Base-by-base conservation (phyloP, 2,329 filamentous ascomycete genomes). In the Aspergillus ustus region DNA sequence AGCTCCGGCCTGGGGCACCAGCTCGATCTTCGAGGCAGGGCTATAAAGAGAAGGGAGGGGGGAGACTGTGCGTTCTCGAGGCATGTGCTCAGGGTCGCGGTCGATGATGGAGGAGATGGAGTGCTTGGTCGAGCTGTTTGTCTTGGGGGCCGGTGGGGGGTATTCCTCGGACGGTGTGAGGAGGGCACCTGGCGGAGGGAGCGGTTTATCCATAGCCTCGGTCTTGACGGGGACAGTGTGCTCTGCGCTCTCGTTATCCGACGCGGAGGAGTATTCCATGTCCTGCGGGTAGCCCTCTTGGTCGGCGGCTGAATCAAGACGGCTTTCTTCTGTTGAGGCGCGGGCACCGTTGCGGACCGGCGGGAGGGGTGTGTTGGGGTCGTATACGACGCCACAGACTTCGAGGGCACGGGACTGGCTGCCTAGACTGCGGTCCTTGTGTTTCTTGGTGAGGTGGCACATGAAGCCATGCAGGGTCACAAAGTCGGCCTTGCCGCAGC, bases 371-470 rank as follows among this genome's bases (percentile, higher is more conserved):
- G 75, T 70, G 52, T 70, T 76, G 11, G 75, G 75, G 52, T 78
- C 74, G 54, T 71, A 78, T 7, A 78, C 73, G 3, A 75, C 68
- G 7, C 76, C 76, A 45, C 76, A 78, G 4, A 78, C 67, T 56
- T 78, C 76, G n/a, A 78, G 69, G 4, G 76, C 76, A 15, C 76
- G 69, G 13, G 75, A 77, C 51, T 78, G 76, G 63, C 75, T 78
- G 31, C 76, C 76, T 58, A 78, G 58, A 19, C 72, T 77, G 56
- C 75, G 73, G 61, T 78, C 76, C 57, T 78, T 78, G 66, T 78
- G 76, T 61, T 78, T 77, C 64, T 78, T 78, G 4, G 76, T 78
- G 57, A 78, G 67, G 54, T 78, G 76, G 67, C 76, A 78, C 75
- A 78, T 78, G 66, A 78, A 78, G 19, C 76, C 76, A 56, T 78